Base-by-base conservation (phyloP, 2,329 filamentous ascomycete genomes). In the Dactylonectria estremocensis region DNA sequence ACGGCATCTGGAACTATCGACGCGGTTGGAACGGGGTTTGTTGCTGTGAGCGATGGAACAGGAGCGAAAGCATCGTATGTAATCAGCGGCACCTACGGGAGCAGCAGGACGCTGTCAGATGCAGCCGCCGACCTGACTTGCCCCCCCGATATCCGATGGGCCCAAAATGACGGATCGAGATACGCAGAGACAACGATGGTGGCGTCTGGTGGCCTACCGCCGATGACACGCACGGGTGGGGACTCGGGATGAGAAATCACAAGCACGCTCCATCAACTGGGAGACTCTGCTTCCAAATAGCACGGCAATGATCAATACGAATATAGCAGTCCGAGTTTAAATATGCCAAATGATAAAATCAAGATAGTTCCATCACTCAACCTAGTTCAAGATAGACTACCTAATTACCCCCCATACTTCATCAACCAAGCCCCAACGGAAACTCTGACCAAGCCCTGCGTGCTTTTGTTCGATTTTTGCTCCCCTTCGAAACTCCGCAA, bases 211-310 rank as follows among this genome's bases (percentile, higher is more conserved):
- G 24, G 24, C 4, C 24, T 7, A 43, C 33, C 18, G 53, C 37
- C 53, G 35, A 56, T 56, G 53, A 45, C 53, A 35, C 18, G 53
- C 53, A 35, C 18, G 53, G 53, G 37, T 43, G 53, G 53, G 43
- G 53, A 18, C 18, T 40, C 33, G 11, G 11, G 37, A 40, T 16
- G 37, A 40, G 37, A 40, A 5, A 5, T 13, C 37, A 16, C 33
- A 14, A 13, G 37, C 16, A 4, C 14, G 4, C 13, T 14, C 5
- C 5, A 40, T 16, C 11, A 40, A 40, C 13, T 13, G 16, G 7
- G 24, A 28, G 4, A 28, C 24, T 40, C 16, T 40, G 13, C 14
- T 37, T 37, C 33, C 33, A 37, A 40, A 14, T 13, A 13, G 37
- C 14, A 16, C 37, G 14, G 37, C 37, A 14, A 28, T 28, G 24